phyloP scores from a whole-genome alignment of 2,329 filamentous ascomycete species.

The Colletotrichum sp. region DNA sequence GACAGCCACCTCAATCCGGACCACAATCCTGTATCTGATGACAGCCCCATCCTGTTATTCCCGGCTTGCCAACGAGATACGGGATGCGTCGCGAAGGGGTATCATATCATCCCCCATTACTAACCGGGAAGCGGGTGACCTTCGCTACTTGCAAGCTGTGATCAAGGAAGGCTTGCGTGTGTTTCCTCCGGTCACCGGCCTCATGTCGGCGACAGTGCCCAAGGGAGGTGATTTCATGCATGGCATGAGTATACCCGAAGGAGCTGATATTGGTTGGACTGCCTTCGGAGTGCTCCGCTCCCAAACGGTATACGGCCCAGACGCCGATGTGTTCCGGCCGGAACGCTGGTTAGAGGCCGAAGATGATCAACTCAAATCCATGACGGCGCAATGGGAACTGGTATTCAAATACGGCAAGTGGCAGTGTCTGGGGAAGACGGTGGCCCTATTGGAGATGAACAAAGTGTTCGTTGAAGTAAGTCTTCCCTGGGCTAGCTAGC shows the following conservation, averaged over 20 bases:
- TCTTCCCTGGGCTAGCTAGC: not conserved
- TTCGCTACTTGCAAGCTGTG: constrained; percentile 55
- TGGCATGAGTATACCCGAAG: constrained; percentile 47
- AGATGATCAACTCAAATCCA: constrained; percentile 34
- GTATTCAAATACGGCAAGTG: constrained; percentile 49
- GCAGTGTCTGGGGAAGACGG: constrained; percentile 50
- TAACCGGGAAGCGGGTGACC: constrained; percentile 39
- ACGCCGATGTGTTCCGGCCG: constrained; percentile 49
- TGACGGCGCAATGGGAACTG: constrained; percentile 44
- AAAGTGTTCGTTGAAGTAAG: constrained; percentile 49
- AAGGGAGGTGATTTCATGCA: constrained; percentile 41
- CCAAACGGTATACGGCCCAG: constrained; percentile 40
- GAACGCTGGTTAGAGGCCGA: constrained; percentile 52
- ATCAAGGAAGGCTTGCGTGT: constrained; percentile 55
- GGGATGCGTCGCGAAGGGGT: constrained; percentile 30
- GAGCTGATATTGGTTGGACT: constrained; percentile 49
- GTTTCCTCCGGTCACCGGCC: constrained; percentile 45
- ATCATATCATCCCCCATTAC: constrained; percentile 32
- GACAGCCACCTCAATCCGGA: constrained; percentile 41
- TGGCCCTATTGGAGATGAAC: constrained; percentile 49
- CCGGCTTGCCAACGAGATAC: constrained; percentile 55
- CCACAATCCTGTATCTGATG: constrained; percentile 55
- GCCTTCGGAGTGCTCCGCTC: constrained; percentile 44
- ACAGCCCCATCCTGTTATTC: constrained; percentile 51
- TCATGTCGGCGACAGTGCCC: constrained; percentile 39